Evolutionary conservation across 2,329 filamentous ascomycete genomes (phyloP).

Genomic region (Sporothrix humicola): DNA sequence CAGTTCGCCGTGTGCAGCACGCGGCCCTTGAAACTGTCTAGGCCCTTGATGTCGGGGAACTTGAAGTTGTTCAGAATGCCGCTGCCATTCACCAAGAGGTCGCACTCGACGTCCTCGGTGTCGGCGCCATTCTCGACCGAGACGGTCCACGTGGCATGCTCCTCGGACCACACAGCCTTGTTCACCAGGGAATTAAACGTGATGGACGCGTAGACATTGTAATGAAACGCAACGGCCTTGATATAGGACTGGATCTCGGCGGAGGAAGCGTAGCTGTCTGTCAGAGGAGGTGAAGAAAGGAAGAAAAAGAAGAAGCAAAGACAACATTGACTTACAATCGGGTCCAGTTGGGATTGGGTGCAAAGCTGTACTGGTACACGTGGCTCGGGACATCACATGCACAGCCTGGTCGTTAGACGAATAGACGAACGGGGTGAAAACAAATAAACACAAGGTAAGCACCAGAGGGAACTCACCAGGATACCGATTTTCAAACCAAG

Average conservation of each 20-base stretch:
- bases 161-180: conserved; percentile 27
- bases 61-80: conserved; percentile 57
- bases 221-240: conserved; percentile 42
- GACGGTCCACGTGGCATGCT: conserved; percentile 52
- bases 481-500: conserved; percentile 56
- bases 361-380: conserved; percentile 14
- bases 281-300: not conserved
- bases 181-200: conserved; percentile 42
- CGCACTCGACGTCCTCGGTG: conserved; percentile 38
- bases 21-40: conserved; percentile 31
- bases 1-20: conserved; percentile 34
- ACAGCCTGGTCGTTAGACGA: conserved; percentile 13
- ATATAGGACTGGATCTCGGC: conserved; percentile 41
- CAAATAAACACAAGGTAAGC: not conserved
- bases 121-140: conserved; percentile 43
- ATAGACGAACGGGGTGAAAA: not conserved
- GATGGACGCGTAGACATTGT: conserved; percentile 47
- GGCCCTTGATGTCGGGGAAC: conserved; percentile 45
- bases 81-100: conserved; percentile 48
- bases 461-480: not conserved
- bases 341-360: conserved; percentile 23
- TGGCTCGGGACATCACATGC: conserved; percentile 53
- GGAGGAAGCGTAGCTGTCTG: conserved; percentile 20
- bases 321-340: not conserved
- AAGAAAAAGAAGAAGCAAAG: not conserved